Evolutionary conservation across 1,139 yeast genomes (phyloP).

Genomic region (Candida glucosophila): DNA sequence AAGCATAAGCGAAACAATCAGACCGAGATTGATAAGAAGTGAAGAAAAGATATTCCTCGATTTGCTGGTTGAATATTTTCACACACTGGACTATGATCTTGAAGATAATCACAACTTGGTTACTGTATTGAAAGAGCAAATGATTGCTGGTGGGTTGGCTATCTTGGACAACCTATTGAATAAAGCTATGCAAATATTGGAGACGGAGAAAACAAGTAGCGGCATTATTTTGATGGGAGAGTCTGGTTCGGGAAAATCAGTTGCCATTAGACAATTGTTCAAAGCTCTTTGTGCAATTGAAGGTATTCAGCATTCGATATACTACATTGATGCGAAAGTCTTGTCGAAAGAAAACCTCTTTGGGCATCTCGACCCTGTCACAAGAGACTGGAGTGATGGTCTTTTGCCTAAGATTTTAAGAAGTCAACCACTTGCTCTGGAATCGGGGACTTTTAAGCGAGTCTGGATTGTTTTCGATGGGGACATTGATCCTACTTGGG

Average conservation of each 20-base stretch:
- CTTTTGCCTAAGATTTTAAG: constrained; percentile 65
- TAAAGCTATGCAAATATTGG: constrained; percentile 56
- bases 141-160: constrained; percentile 12
- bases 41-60: constrained; percentile 38
- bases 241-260: constrained; percentile 70
- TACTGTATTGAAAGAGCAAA: constrained; percentile 7
- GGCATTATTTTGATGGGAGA: constrained; percentile 79
- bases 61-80: constrained; percentile 20
- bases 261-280: constrained; percentile 43
- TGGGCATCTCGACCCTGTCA: constrained; percentile 65
- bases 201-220: constrained; percentile 59
- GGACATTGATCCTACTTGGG: constrained; percentile 92
- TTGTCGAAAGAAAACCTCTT: constrained; percentile 56
- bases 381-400: constrained; percentile 94
- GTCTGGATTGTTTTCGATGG: constrained; percentile 90
- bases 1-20: constrained; percentile 51
- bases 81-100: constrained; percentile 8
- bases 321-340: constrained; percentile 68
- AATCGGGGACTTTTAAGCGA: constrained; percentile 37
- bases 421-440: constrained; percentile 53
- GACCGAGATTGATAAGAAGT: constrained; percentile 51
- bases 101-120: constrained; percentile 12
- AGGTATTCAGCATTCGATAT: constrained; percentile 27
- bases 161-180: constrained; percentile 39
- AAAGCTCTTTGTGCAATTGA: constrained; percentile 31